Percentiles rank a stretch among this genome's conserved stretches.
Evolutionary conservation across 495 filamentous ascomycete genomes (phyloP).

Genomic region (Penicillium robsamsonii): DNA sequence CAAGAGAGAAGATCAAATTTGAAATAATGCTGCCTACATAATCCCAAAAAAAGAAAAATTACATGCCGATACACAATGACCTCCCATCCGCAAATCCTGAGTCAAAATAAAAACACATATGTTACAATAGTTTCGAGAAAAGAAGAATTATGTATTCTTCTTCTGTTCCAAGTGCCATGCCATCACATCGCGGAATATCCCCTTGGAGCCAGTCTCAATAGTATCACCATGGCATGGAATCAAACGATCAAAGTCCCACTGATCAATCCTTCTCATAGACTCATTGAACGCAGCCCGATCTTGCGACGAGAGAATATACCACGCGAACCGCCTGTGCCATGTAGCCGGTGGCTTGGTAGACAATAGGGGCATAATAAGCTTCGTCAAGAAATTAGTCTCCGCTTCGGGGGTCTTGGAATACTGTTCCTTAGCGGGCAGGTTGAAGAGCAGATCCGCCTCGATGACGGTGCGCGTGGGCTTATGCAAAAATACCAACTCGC

Average conservation of each 20-base stretch:
- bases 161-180: constrained; percentile 73
- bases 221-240: constrained; percentile 95
- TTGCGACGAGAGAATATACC: constrained; percentile 65
- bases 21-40: constrained; percentile 9
- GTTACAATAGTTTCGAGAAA: neutral
- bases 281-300: constrained; percentile 68
- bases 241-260: constrained; percentile 84
- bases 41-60: neutral
- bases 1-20: neutral
- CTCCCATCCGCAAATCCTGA: neutral
- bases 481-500: constrained; percentile 84
- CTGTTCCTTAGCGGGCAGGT: constrained; percentile 84
- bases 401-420: constrained; percentile 63
- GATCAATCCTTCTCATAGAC: constrained; percentile 63
- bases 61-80: neutral
- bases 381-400: constrained; percentile 58
- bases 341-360: constrained; percentile 56
- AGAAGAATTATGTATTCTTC: constrained; percentile 16
- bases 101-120: neutral
- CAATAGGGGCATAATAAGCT: constrained; percentile 59
- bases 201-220: constrained; percentile 73
- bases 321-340: constrained; percentile 76
- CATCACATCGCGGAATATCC: constrained; percentile 76
- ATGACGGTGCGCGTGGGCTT: constrained; percentile 81
- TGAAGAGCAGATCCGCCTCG: constrained; percentile 89